These are phyloP conservation scores for Chytriomyces sp. DNA, from an alignment of 192 early-diverging fungal species.

Conservation along the genomic window DNA sequence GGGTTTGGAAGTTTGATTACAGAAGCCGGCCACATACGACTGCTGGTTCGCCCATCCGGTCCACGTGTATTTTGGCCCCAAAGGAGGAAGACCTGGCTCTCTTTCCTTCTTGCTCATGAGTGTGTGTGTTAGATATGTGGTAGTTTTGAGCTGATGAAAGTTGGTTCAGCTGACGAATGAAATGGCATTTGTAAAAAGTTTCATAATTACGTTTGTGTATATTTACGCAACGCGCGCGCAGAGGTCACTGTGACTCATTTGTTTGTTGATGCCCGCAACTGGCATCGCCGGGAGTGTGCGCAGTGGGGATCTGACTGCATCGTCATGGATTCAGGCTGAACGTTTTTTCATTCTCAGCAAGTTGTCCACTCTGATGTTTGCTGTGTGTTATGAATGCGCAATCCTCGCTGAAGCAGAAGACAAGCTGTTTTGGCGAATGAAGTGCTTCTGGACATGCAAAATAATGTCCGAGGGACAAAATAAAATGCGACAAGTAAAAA, in stretches of 20 bases:
- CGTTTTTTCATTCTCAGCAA: too few species aligned
- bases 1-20: constrained; percentile 12
- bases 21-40: constrained; percentile 35
- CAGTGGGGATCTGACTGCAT: too few species aligned
- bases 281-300: too few species aligned
- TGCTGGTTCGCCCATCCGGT: constrained; percentile 38
- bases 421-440: background rate
- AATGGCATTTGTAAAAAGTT: constrained; percentile 1
- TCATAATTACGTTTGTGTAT: background rate
- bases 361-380: too few species aligned
- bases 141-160: background rate
- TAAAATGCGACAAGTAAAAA: background rate
- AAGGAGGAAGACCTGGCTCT: constrained; percentile 1
- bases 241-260: too few species aligned
- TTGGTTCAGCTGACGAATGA: background rate
- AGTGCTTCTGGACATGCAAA: background rate
- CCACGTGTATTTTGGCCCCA: constrained; percentile 37
- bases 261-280: too few species aligned
- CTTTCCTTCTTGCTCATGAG: background rate
- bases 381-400: background rate
- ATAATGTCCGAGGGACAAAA: background rate
- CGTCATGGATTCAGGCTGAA: too few species aligned
- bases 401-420: background rate
- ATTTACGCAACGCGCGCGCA: too few species aligned
- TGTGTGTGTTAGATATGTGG: background rate